Evolutionary conservation across 768 basidiomycete species (phyloP), one percentile per base, ranked within the genome.

Genomic region (Pleurotus platypus): DNA sequence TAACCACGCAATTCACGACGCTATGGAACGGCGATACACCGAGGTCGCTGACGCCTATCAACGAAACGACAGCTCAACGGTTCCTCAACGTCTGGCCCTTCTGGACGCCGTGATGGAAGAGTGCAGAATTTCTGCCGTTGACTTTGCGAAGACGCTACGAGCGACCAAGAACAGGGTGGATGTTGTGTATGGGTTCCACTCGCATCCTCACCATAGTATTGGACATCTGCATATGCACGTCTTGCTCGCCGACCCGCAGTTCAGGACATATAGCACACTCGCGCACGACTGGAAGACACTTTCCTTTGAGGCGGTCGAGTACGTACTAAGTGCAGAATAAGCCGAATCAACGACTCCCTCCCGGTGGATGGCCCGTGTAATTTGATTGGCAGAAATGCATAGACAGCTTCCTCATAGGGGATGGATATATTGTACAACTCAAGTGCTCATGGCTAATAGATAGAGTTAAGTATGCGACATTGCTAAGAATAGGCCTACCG

Each of bases 191-290:
- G 51, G 51, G 8, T 53, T 53, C 15, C 51, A 53, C 24, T 15
- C 18, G 15, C 51, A 53, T 42, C 51, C 51, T n/a, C 51, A 53
- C 38, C 30, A 30, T 12, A 53, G 51, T 13, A 22, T 53, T 22
- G 51, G 51, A 13, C 51, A 42, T 40, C 37, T 53, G 5, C 51
- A 53, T 37, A 37, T n/a, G n/a, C n/a, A n/a, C n/a, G n/a, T n/a
- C n/a, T n/a, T n/a, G n/a, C n/a, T n/a, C n/a, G n/a, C n/a, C n/a
- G n/a, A n/a, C n/a, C n/a, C n/a, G n/a, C n/a, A n/a, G n/a, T n/a
- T n/a, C n/a, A n/a, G n/a, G n/a, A n/a, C n/a, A n/a, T n/a, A n/a
- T n/a, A n/a, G n/a, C n/a, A n/a, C n/a, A n/a, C n/a, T n/a, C n/a
- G n/a, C n/a, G n/a, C n/a, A n/a, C n/a, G n/a, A n/a, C n/a, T n/a